phyloP scores from a whole-genome alignment of 257 asterid species.

The Primulina eburnea region DNA sequence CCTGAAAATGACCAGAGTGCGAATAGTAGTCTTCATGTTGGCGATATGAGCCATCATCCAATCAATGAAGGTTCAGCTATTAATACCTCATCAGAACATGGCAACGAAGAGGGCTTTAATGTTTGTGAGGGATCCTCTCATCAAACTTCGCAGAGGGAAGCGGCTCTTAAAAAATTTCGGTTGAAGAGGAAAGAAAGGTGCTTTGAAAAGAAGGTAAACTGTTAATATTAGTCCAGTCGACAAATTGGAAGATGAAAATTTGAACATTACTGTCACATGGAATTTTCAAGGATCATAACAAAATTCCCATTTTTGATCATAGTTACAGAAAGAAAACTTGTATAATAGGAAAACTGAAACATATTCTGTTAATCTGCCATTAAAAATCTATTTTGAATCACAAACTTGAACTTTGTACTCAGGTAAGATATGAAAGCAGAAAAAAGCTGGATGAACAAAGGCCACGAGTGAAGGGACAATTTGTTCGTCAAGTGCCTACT shows the following conservation, averaged over 20 bases:
- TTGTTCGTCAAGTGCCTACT: constrained; percentile 58
- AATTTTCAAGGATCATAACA: not conserved
- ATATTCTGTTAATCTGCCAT: not conserved
- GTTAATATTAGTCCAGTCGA: not conserved
- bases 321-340: not conserved
- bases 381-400: not conserved
- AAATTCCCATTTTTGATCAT: not conserved
- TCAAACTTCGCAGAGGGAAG: constrained; percentile 41
- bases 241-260: no score
- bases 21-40: constrained; percentile 36
- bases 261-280: not conserved
- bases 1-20: constrained; percentile 42
- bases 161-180: constrained; percentile 48
- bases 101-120: constrained; percentile 27
- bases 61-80: constrained; percentile 21
- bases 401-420: constrained; percentile 18
- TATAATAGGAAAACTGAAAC: not conserved
- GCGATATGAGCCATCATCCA: constrained; percentile 21
- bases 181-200: constrained; percentile 56
- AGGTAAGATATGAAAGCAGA: constrained; percentile 89
- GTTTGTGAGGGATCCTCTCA: constrained; percentile 29
- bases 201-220: constrained; percentile 50
- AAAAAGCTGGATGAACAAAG: constrained; percentile 87
- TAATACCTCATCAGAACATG: constrained; percentile 21
- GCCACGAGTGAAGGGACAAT: constrained; percentile 84